A percentile compares a stretch with the other conserved stretches of the same genome.
phyloP scores from a whole-genome alignment of 495 filamentous ascomycete species.

The Penicillium ochrochloron region DNA sequence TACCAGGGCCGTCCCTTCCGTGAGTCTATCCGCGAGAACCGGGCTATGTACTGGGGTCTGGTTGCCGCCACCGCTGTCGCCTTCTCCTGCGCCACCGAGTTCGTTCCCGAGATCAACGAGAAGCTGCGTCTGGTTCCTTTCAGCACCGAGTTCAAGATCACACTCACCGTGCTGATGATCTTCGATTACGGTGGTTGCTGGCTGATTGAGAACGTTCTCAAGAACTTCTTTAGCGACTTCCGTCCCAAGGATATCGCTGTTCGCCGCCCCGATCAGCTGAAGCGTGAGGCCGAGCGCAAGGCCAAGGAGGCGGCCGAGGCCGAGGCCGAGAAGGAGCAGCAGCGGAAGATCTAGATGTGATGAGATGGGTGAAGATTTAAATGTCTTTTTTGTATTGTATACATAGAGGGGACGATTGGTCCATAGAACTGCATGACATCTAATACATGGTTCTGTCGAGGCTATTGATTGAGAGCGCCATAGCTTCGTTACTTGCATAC shows the following conservation, averaged over 20 bases:
- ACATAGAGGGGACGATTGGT: constrained; percentile 27
- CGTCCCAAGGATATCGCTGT: constrained; percentile 91
- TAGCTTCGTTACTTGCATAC: not conserved
- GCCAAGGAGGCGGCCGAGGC: constrained; percentile 61
- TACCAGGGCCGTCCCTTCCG: constrained; percentile 99
- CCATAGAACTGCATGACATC: constrained; percentile 29
- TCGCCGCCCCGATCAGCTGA: constrained; percentile 84
- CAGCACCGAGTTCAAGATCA: constrained; percentile 83
- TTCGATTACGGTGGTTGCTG: constrained; percentile 90
- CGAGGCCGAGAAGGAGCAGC: constrained; percentile 57
- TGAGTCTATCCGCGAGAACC: constrained; percentile 92
- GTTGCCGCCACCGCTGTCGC: constrained; percentile 85
- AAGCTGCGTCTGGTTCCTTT: constrained; percentile 95
- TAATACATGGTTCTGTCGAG: constrained; percentile 25
- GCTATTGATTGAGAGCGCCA: not conserved
- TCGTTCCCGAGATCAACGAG: constrained; percentile 93
- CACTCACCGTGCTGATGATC: constrained; percentile 83
- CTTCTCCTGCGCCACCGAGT: constrained; percentile 95
- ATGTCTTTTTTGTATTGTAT: constrained; percentile 28
- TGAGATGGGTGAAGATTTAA: constrained; percentile 13
- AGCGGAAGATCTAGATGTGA: constrained; percentile 36
- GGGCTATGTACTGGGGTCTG: constrained; percentile 97
- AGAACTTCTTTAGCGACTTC: constrained; percentile 87
- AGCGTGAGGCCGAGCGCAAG: constrained; percentile 71
- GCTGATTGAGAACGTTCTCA: constrained; percentile 85